phyloP scores from a whole-genome alignment of 306 rosid species.

The cucumber (Cucumis sativus) region DNA sequence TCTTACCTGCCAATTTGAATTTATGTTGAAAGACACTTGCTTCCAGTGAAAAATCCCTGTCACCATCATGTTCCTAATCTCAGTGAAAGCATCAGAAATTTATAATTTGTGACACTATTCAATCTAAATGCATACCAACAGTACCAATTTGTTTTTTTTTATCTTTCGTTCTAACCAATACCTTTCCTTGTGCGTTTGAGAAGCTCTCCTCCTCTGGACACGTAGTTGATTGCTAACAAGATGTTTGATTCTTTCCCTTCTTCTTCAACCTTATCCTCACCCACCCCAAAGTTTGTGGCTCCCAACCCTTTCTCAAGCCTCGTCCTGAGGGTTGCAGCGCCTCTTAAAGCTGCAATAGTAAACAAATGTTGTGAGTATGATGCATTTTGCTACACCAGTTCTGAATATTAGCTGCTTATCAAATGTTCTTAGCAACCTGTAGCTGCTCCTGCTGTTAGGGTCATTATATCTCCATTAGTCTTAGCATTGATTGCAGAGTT shows the following conservation, averaged over 20 bases:
- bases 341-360: conserved; percentile 52
- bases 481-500: conserved; percentile 78
- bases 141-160: neutral
- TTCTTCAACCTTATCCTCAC: conserved; percentile 40
- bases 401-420: neutral
- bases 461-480: conserved; percentile 83
- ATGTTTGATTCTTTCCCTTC: conserved; percentile 50
- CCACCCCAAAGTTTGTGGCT: conserved; percentile 35
- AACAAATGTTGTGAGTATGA: neutral
- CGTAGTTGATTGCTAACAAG: conserved; percentile 42
- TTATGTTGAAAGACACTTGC: conserved; percentile 72
- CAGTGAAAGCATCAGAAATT: neutral
- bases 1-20: conserved; percentile 78
- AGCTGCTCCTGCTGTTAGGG: conserved; percentile 94
- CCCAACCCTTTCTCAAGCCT: conserved; percentile 62
- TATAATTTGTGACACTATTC: too few relatives aligned
- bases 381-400: neutral
- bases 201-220: conserved; percentile 71
- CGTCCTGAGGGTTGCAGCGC: conserved; percentile 64
- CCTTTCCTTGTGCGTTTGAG: conserved; percentile 98
- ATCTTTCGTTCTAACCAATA: conserved; percentile 9
- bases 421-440: conserved; percentile 40
- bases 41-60: conserved; percentile 96
- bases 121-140: neutral
- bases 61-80: conserved; percentile 15